Percentiles rank a stretch among this genome's conserved stretches.
Conservation (phyloP, 2,329 filamentous ascomycete species). For the Trichoderma gracile region DNA sequence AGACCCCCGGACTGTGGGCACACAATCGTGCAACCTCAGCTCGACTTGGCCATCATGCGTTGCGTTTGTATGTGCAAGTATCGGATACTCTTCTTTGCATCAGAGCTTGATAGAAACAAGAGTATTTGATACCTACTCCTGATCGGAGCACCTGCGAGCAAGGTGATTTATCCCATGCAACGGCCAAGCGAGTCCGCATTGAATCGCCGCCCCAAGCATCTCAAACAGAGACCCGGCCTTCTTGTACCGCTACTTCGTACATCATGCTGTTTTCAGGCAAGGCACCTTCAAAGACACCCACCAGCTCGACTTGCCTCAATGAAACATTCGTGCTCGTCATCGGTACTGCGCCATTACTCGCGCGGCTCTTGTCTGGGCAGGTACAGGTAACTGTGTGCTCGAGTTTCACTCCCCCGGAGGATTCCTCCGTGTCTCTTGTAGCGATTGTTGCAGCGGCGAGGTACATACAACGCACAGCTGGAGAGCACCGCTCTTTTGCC, state of each 20-base stretch:
- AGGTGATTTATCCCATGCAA: background rate
- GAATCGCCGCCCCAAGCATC: constrained; percentile 1
- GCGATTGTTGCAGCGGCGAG: too few species aligned
- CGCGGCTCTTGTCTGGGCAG: background rate
- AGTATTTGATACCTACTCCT: background rate
- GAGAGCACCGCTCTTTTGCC: background rate
- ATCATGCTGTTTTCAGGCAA: too few species aligned
- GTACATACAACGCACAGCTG: background rate
- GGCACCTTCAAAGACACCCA: too few species aligned
- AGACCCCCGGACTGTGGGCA: constrained; percentile 3
- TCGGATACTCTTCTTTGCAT: background rate
- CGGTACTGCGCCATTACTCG: constrained; percentile 7
- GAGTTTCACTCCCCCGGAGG: constrained; percentile 2
- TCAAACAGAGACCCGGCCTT: background rate
- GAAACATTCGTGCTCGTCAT: too few species aligned
- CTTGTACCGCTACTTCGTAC: background rate
- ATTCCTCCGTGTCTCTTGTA: background rate
- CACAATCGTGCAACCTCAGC: background rate
- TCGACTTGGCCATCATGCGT: background rate
- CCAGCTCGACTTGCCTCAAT: background rate
- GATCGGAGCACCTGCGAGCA: too few species aligned
- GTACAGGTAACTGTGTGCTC: background rate
- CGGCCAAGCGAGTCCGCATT: background rate
- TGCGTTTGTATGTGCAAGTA: background rate
- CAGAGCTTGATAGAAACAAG: rapidly evolving